A percentile compares a stretch with the other conserved stretches of the same genome.
Evolutionary conservation across 208 protist genomes (phyloP).

Genomic region (Angomonas ambiguus): DNA sequence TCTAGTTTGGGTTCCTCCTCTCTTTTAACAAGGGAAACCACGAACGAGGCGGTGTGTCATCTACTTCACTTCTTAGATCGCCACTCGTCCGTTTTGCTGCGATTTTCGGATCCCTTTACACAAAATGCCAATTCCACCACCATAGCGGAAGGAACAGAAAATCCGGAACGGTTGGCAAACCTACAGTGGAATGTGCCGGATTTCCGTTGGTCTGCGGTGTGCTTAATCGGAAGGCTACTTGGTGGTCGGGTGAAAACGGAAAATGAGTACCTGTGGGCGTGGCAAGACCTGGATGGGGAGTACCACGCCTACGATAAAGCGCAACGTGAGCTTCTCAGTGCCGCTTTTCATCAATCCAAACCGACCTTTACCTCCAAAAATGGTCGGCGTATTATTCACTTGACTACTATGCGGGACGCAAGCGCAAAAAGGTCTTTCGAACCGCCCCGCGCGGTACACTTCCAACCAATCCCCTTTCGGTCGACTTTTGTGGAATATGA

Average conservation of each 20-base stretch:
- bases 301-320: constrained; percentile 43
- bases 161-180: constrained; percentile 26
- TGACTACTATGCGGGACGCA: too few species aligned
- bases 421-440: too few species aligned
- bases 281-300: constrained; percentile 50
- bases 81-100: background rate
- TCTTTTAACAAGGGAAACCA: constrained; percentile 2
- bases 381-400: too few species aligned
- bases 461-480: constrained; percentile 1
- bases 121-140: background rate
- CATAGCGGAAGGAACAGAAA: background rate
- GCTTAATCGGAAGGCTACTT: constrained; percentile 53
- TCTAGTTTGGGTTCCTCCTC: too few species aligned
- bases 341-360: too few species aligned
- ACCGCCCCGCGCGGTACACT: too few species aligned
- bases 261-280: constrained; percentile 72
- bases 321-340: constrained; percentile 39
- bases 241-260: constrained; percentile 28
- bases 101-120: constrained; percentile 1
- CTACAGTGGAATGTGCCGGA: constrained; percentile 69
- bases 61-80: background rate
- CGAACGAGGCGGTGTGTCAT: background rate
- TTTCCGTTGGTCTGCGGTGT: constrained; percentile 54
- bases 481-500: background rate
- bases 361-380: too few species aligned